Conservation (phyloP, 139 green algal species). For the Micractinium conductrix region DNA sequence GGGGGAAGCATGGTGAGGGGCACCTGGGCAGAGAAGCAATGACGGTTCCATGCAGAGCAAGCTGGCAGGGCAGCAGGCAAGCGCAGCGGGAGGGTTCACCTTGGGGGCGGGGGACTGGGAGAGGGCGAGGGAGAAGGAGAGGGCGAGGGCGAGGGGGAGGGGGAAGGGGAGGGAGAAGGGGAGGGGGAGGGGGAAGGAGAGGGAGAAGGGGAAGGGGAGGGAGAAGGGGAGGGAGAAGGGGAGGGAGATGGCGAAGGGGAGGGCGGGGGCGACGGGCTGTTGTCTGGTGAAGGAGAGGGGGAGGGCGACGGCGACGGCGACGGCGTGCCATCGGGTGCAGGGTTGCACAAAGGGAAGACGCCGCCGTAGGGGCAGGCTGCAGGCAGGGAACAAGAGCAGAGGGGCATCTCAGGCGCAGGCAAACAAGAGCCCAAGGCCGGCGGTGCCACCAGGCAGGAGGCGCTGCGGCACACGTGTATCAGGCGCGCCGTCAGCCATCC, state of each 20-base stretch:
- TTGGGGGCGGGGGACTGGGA: no score
- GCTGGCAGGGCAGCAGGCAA: no score
- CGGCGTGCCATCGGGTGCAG: not conserved
- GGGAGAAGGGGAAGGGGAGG: not conserved
- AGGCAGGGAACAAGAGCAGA: not conserved
- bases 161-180: not conserved
- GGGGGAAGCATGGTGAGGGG: no score
- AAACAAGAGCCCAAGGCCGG: not conserved
- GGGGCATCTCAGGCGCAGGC: no score
- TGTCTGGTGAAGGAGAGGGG: not conserved
- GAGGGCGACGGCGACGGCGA: not conserved
- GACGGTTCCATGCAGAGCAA: no score
- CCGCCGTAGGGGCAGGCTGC: slow-evolving; percentile 2
- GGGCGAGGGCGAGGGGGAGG: no score
- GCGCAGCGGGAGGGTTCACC: no score
- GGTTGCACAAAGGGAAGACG: not conserved
- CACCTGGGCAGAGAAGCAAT: no score
- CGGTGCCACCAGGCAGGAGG: no score
- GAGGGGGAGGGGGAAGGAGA: no score
- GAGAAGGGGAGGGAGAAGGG: not conserved
- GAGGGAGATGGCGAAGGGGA: not conserved
- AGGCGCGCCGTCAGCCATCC: no score
- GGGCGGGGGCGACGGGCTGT: not conserved
- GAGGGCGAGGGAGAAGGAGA: not conserved
- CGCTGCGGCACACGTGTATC: no score